A percentile compares a stretch with the other conserved stretches of the same genome.
These are phyloP conservation scores for Penstemon newberryi DNA, from an alignment of 257 asterid genomes.

Conservation along the genomic window DNA sequence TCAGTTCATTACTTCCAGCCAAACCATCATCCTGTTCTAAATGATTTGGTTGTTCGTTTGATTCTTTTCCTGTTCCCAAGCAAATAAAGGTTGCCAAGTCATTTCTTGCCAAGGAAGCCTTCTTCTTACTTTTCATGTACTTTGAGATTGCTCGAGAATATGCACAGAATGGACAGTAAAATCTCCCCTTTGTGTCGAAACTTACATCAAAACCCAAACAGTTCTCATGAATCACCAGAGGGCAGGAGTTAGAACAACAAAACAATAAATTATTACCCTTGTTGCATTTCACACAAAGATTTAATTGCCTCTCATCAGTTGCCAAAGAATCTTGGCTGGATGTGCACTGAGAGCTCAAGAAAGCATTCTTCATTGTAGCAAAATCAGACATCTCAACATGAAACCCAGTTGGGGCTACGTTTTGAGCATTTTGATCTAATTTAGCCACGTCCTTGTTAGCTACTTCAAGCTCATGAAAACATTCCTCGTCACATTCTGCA, in stretches of 20 bases:
- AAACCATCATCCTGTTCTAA: conserved; percentile 28
- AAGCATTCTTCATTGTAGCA: conserved; percentile 39
- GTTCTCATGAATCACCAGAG: conserved; percentile 26
- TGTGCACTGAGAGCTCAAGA: conserved; percentile 40
- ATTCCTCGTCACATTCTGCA: conserved; percentile 24
- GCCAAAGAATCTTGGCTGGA: conserved; percentile 39
- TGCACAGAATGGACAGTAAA: conserved; percentile 81
- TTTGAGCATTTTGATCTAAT: conserved; percentile 19
- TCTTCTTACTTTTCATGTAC: conserved; percentile 46
- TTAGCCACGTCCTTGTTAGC: conserved; percentile 23
- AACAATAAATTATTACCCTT: not conserved
- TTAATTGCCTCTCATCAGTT: conserved; percentile 29
- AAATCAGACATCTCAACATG: conserved; percentile 41
- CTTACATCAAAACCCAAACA: conserved; percentile 57
- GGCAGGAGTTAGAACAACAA: conserved; percentile 15
- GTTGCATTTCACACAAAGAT: conserved; percentile 19
- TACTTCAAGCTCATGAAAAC: conserved; percentile 21
- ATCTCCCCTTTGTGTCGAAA: conserved; percentile 46
- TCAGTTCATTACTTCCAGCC: conserved; percentile 27
- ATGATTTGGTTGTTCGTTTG: conserved; percentile 12
- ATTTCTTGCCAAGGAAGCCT: conserved; percentile 50
- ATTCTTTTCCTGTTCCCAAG: conserved; percentile 21
- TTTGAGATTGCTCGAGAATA: conserved; percentile 60
- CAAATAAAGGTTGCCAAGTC: conserved; percentile 50
- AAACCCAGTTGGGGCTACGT: conserved; percentile 4